Percentiles rank a stretch among this genome's conserved stretches.
Conservation (phyloP, 108 stramenopile species). For the Pseudonitzschia pungens region DNA sequence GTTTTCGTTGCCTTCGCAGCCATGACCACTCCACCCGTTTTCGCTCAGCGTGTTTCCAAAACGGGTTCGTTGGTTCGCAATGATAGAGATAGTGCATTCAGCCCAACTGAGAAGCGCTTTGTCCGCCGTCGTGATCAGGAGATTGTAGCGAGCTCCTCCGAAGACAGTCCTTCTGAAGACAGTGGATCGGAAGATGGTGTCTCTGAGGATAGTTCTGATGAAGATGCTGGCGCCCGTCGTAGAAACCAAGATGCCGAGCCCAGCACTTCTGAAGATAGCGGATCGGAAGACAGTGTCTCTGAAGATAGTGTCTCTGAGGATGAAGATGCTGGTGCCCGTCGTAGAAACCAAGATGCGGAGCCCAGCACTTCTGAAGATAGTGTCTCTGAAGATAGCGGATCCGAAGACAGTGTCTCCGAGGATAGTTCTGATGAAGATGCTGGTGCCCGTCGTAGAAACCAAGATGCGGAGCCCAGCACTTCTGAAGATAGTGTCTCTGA, state of each 20-base stretch:
- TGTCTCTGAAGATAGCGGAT: neutral
- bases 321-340: too few species aligned
- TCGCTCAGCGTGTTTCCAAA: neutral
- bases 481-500: neutral
- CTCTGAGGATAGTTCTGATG: neutral
- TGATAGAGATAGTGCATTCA: neutral
- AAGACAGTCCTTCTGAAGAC: neutral
- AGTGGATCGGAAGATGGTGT: too few species aligned
- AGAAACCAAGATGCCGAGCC: neutral
- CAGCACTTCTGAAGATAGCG: neutral
- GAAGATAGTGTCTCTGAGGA: too few species aligned
- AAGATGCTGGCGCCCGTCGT: neutral
- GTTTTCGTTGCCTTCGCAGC: neutral
- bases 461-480: neutral
- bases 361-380: too few species aligned
- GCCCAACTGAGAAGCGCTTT: neutral
- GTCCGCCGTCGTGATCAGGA: neutral
- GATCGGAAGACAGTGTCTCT: too few species aligned
- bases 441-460: neutral
- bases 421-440: too few species aligned
- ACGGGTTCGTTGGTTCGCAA: neutral
- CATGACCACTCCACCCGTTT: neutral
- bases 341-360: too few species aligned
- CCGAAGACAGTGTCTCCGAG: neutral
- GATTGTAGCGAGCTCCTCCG: neutral